Conservation (phyloP, 805 yeast genomes). For the Ascoidea asiatica region DNA sequence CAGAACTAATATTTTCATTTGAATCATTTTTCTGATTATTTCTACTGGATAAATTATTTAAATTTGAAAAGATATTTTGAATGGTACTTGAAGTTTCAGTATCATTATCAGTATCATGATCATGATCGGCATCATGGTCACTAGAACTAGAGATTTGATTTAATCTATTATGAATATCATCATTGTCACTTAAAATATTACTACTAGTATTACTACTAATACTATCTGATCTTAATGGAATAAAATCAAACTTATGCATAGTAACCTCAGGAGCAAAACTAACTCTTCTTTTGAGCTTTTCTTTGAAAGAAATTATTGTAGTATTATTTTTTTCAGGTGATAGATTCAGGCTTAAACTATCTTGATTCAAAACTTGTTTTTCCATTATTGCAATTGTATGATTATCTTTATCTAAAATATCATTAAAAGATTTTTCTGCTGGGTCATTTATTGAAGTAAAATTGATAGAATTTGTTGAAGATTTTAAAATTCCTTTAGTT, state of each 20-base stretch:
- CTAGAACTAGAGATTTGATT: not conserved
- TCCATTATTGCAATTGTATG: not conserved
- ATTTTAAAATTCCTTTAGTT: slow-evolving; percentile 26
- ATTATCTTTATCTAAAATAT: not conserved
- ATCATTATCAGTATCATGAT: not conserved
- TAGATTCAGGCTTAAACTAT: slow-evolving; percentile 17
- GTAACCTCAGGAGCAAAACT: slow-evolving; percentile 59
- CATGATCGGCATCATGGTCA: not conserved
- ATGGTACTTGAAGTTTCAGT: not conserved
- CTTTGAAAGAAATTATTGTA: slow-evolving; percentile 1
- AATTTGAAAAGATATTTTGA: not conserved
- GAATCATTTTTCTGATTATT: not conserved
- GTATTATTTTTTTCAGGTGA: slow-evolving; percentile 7
- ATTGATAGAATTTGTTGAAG: slow-evolving; percentile 8
- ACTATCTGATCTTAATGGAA: slow-evolving; percentile 7
- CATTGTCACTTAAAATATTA: too few relatives aligned
- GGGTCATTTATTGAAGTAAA: too few relatives aligned
- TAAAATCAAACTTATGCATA: slow-evolving; percentile 30
- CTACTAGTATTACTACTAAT: not conserved
- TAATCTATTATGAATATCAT: too few relatives aligned
- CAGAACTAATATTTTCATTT: not conserved
- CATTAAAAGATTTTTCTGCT: not conserved
- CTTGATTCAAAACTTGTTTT: not conserved
- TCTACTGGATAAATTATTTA: too few relatives aligned
- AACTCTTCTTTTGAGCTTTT: slow-evolving; percentile 33